phyloP scores from a whole-genome alignment of 2,329 filamentous ascomycete species.

The Botrytis pseudocinerea region DNA sequence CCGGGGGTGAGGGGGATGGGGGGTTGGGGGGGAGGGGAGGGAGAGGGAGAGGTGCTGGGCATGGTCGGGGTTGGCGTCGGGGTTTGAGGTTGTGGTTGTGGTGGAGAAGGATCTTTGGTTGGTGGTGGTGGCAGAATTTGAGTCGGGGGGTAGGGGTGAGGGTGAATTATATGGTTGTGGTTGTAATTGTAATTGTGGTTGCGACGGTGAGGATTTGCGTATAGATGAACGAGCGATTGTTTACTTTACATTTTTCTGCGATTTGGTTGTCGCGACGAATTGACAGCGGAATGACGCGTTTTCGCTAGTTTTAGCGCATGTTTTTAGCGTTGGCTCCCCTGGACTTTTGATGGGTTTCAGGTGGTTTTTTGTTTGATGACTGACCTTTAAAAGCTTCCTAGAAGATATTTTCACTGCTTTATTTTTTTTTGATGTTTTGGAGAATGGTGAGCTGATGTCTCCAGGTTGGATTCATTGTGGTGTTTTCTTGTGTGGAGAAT shows the following conservation, averaged over 20 bases:
- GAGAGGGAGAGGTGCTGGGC: not conserved
- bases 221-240: not conserved
- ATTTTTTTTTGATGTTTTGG: not conserved
- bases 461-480: not conserved
- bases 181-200: not conserved
- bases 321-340: not conserved
- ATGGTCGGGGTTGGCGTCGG: not conserved
- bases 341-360: not conserved
- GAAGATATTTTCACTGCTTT: not conserved
- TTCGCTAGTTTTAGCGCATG: not conserved
- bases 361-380: not conserved
- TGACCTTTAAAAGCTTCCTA: not conserved
- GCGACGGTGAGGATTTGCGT: not conserved
- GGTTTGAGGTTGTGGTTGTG: not conserved
- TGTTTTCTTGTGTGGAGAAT: not conserved
- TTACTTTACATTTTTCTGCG: slow-evolving; percentile 3
- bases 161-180: not conserved
- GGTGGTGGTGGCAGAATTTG: not conserved
- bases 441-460: not conserved
- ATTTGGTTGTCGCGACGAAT: slow-evolving; percentile 14
- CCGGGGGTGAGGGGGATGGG: slow-evolving; percentile 48
- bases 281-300: slow-evolving; percentile 1
- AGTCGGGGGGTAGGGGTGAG: not conserved
- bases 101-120: not conserved
- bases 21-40: slow-evolving; percentile 30